Evolutionary conservation across 2,329 filamentous ascomycete species (phyloP), one percentile per base, ranked within the genome.

Genomic region (Penicillium freii): DNA sequence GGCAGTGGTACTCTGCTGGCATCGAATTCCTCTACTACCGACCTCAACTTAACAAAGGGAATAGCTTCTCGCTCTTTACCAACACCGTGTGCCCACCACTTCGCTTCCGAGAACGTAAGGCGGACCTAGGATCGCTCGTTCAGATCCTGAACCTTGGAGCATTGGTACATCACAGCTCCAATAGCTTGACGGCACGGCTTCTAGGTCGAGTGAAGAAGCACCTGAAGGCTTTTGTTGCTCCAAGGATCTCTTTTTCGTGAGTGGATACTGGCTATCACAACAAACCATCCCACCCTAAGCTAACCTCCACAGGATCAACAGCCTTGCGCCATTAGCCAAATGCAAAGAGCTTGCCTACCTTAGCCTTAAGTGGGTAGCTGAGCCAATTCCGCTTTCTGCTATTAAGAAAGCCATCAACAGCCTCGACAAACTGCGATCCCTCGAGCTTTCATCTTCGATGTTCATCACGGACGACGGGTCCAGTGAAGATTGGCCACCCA

Each of bases 121-220:
- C 81, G 40, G 69, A 73, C 39, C 64, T 80, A 21, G 79, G 80
- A 0, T 71, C 71, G n/a, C 69, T 84, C 44, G 80, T 87, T 15
- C 78, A 77, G 36, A 67, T 72, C 11, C 73, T 87, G 38, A 77
- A 86, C 64, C 76, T 87, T 70, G 76, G 77, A 11, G 63, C 69
- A 40, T 78, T 87, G 17, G 83, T 86, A 2, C 83, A 87, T 63
- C 81, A 86, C 62, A 82, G 82, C 59, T 81, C 77, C 55, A 84
- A 82, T 62, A 82, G 81, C 49, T 70, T 80, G 10, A 87, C 84
- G 0, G 82, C 84, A 21, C 78, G 84, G 33, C 69, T 87, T 8
- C 72, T 87, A 3, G 78, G 81, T 25, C 75, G 82, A 49, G 79
- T 82, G 1, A 85, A 83, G 59, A 69, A 72, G 6, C 78, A 74